Conservation (phyloP, 139 green algal genomes). For the Coccomyxa sp. region DNA sequence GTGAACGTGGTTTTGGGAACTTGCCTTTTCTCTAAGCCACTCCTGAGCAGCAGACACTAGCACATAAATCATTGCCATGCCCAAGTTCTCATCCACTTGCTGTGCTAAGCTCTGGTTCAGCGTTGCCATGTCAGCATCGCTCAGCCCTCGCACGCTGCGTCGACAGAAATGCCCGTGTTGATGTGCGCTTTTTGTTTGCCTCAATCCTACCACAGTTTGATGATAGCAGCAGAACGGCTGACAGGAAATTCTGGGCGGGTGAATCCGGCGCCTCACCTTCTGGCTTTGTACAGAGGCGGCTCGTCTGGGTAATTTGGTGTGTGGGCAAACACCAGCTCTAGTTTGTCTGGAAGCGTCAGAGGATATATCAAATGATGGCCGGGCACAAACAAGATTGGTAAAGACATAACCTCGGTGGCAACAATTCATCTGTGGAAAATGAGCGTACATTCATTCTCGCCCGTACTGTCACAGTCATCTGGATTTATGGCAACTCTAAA, state of each 20-base stretch:
- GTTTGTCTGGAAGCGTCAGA: slow-evolving; percentile 9
- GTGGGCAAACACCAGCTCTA: slow-evolving; percentile 48
- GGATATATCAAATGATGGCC: neutral
- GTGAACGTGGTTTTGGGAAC: neutral
- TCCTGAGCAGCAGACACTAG: slow-evolving; percentile 42
- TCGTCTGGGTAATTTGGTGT: slow-evolving; percentile 47
- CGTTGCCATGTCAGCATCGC: slow-evolving; percentile 49
- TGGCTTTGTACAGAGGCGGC: slow-evolving; percentile 41
- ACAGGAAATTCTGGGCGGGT: too few relatives aligned
- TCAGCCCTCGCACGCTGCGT: slow-evolving; percentile 35
- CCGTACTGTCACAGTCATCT: neutral
- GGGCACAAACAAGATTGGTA: too few relatives aligned
- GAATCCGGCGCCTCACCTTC: slow-evolving; percentile 16
- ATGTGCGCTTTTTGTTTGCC: slow-evolving; percentile 7
- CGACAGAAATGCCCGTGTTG: slow-evolving; percentile 39
- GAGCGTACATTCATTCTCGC: neutral
- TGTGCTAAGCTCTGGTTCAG: slow-evolving; percentile 31
- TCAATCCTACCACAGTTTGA: too few relatives aligned
- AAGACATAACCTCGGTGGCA: too few relatives aligned
- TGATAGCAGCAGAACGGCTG: too few relatives aligned
- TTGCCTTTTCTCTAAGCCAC: slow-evolving; percentile 37
- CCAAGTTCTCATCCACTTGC: slow-evolving; percentile 50
- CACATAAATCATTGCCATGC: slow-evolving; percentile 59
- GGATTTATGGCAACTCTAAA: neutral
- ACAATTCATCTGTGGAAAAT: neutral